Evolutionary conservation across 2,329 filamentous ascomycete genomes (phyloP), one percentile per base, ranked within the genome.

Genomic region (Geosmithia flava): DNA sequence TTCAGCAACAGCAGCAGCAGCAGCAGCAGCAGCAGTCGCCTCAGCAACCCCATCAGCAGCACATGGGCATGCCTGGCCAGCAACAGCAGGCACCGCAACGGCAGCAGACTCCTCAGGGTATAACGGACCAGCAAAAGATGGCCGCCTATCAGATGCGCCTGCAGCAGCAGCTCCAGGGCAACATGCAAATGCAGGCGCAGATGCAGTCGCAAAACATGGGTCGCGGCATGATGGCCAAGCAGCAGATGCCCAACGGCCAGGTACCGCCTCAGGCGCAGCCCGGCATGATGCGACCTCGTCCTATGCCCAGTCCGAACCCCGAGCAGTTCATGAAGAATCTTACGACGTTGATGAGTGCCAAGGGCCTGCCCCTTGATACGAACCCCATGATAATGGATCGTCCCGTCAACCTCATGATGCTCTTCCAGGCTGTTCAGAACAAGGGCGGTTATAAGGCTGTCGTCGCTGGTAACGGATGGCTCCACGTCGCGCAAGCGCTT

Each of bases 131-230:
- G 58, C 81, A 88, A 53, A 84, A 88, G 57, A 76, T 88, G 62
- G 74, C 80, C 49, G 68, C 83, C 45, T 91, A 94, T 58, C 87
- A 94, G 56, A 85, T 94, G 79, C 84, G 87, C 51, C 66, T 94
- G 47, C 86, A 94, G 57, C 80, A 84, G 49, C 86, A 90, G 57
- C 75, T 85, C 41, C 80, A 85, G 52, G 64, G 64, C 10, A 72
- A 70, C 39, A 71, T 75, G 59, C 70, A 74, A 46, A 70, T 70
- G 62, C 63, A 64, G 48, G 66, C 68, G 15, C 74, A 78, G 50
- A 71, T 81, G 68, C 76, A 77, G 53, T 55, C 59, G 15, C 66
- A 67, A 50, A 56, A 53, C 27, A 64, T 67, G 62, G 70, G 67
- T 19, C 70, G 68, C 48, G 74, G 63, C 48, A 73, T 75, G 68